These are phyloP conservation scores for Pseudomonodictys pantanalensis DNA, from an alignment of 495 filamentous ascomycete genomes.

Conservation along the genomic window DNA sequence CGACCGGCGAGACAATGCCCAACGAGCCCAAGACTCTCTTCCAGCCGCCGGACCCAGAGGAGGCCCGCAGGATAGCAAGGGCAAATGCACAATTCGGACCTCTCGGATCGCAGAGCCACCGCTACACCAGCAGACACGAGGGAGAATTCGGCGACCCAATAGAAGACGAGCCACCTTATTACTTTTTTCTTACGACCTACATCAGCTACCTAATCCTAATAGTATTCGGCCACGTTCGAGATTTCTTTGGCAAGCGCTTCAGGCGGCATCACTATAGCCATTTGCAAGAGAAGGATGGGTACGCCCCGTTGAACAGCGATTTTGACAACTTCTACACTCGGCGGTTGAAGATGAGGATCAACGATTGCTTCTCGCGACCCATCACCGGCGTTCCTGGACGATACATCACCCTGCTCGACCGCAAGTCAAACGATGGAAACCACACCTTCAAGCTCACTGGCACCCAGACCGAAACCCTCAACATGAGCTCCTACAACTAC, in stretches of 20 bases:
- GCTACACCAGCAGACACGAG: constrained; percentile 79
- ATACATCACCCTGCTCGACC: constrained; percentile 87
- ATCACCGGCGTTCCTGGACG: constrained; percentile 91
- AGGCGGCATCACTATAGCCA: constrained; percentile 78
- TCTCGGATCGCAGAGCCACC: constrained; percentile 71
- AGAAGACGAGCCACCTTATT: constrained; percentile 95
- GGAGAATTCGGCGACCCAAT: constrained; percentile 78
- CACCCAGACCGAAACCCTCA: constrained; percentile 90
- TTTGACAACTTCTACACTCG: constrained; percentile 99
- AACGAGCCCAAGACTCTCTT: constrained; percentile 74
- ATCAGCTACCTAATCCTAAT: constrained; percentile 96
- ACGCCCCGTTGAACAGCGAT: constrained; percentile 95
- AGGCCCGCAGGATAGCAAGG: constrained; percentile 69
- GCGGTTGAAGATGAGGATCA: constrained; percentile 86
- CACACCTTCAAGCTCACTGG: constrained; percentile 81
- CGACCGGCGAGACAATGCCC: constrained; percentile 72
- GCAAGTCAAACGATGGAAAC: constrained; percentile 84
- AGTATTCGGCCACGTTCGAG: constrained; percentile 87
- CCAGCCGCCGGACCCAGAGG: constrained; percentile 83
- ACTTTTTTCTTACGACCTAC: constrained; percentile 93
- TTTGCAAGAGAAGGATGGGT: constrained; percentile 78
- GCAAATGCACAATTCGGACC: constrained; percentile 91
- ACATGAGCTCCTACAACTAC: constrained; percentile 99
- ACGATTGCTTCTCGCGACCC: constrained; percentile 92
- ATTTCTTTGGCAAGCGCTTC: constrained; percentile 98